phyloP scores from a whole-genome alignment of 2,329 filamentous ascomycete genomes.

The Alternaria ventricosa region DNA sequence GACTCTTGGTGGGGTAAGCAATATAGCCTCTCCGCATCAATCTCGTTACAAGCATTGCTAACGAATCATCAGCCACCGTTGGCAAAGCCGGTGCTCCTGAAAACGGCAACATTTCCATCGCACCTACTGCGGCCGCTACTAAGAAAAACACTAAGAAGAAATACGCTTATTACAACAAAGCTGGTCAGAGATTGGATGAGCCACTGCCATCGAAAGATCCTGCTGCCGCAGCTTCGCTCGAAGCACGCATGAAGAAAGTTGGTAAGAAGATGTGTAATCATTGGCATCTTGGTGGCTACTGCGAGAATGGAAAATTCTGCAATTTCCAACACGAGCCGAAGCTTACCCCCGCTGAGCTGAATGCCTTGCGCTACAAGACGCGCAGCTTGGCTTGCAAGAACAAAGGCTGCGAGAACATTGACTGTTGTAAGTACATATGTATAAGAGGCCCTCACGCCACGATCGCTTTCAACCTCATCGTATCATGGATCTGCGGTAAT shows the following conservation, averaged over 20 bases:
- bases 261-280: constrained; percentile 46
- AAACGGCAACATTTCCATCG: constrained; percentile 50
- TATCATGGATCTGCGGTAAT: not conserved
- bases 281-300: constrained; percentile 47
- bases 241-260: constrained; percentile 37
- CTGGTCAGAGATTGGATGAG: constrained; percentile 52
- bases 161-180: constrained; percentile 52
- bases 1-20: constrained; percentile 30
- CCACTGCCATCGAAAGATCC: constrained; percentile 43
- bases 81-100: constrained; percentile 44
- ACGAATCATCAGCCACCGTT: constrained; percentile 50
- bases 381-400: constrained; percentile 49
- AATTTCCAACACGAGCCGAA: constrained; percentile 52
- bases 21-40: not conserved
- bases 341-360: constrained; percentile 45
- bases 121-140: constrained; percentile 21
- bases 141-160: constrained; percentile 37
- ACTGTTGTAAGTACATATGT: constrained; percentile 46
- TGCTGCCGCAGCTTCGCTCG: constrained; percentile 31
- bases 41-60: not conserved
- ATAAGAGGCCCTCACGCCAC: not conserved
- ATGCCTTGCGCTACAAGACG: constrained; percentile 52
- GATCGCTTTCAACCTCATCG: not conserved
- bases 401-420: constrained; percentile 48
- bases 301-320: constrained; percentile 50